Percentiles rank a stretch among this genome's conserved stretches.
phyloP scores from a whole-genome alignment of 2,329 filamentous ascomycete genomes.

The Sporothrix curviconia region DNA sequence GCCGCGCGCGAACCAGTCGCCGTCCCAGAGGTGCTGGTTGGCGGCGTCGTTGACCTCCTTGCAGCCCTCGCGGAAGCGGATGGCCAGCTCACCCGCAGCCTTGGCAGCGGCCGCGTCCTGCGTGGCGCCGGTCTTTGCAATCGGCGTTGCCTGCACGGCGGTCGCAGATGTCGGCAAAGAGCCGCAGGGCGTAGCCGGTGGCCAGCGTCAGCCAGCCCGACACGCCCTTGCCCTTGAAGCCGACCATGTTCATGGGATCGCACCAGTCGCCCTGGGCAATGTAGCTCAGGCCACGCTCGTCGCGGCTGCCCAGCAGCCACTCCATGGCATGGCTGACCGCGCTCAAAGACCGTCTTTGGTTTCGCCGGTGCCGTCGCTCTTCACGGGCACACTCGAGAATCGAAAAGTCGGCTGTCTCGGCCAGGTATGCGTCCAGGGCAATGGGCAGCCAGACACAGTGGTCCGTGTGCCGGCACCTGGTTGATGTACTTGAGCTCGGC shows the following conservation, averaged over 20 bases:
- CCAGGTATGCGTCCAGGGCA: conserved; percentile 47
- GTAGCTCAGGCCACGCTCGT: conserved; percentile 48
- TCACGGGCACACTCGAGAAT: conserved; percentile 40
- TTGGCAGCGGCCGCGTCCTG: not conserved
- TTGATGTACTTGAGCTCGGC: conserved; percentile 56
- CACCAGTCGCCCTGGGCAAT: conserved; percentile 56
- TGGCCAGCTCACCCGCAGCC: conserved; percentile 26
- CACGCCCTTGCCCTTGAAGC: conserved; percentile 50
- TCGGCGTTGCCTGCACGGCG: conserved; percentile 32
- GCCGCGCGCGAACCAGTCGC: conserved; percentile 50
- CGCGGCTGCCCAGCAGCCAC: conserved; percentile 46
- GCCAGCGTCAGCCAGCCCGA: conserved; percentile 54
- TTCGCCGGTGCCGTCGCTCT: conserved; percentile 39
- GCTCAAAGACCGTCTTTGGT: conserved; percentile 46
- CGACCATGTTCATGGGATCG: conserved; percentile 58
- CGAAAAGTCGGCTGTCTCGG: conserved; percentile 47
- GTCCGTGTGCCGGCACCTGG: conserved; percentile 53
- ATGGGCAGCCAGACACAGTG: conserved; percentile 54
- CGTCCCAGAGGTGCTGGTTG: conserved; percentile 48
- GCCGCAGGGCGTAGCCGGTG: conserved; percentile 44
- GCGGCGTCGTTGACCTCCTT: conserved; percentile 43
- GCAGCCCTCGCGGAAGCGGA: conserved; percentile 39
- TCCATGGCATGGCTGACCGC: conserved; percentile 52
- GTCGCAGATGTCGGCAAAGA: conserved; percentile 49
- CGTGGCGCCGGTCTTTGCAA: not conserved